phyloP scores from a whole-genome alignment of 768 basidiomycete species.

The Boletus eberwhitei region DNA sequence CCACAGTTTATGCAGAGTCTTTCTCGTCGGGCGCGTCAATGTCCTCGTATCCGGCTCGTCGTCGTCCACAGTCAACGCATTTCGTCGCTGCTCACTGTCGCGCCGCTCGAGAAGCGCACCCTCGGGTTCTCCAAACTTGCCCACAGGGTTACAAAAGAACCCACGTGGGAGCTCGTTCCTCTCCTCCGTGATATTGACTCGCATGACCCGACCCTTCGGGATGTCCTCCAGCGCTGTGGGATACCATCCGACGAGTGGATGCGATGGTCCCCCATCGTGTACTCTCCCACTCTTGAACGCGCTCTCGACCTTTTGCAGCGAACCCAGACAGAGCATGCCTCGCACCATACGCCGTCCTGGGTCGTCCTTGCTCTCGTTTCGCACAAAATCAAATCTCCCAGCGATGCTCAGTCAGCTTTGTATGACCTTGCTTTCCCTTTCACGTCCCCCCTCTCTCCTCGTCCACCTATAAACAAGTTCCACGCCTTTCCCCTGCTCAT shows the following conservation, averaged over 20 bases:
- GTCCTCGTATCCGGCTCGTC: neutral
- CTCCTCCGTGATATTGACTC: slow-evolving; percentile 25
- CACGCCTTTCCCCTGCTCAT: slow-evolving; percentile 12
- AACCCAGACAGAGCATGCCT: neutral
- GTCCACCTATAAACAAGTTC: slow-evolving; percentile 7
- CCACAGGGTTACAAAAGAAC: slow-evolving; percentile 35
- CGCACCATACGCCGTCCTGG: slow-evolving; percentile 45
- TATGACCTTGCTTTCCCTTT: slow-evolving; percentile 43
- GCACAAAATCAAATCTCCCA: slow-evolving; percentile 43
- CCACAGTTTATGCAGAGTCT: slow-evolving; percentile 22
- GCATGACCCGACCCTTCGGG: slow-evolving; percentile 2
- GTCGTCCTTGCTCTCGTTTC: slow-evolving; percentile 48
- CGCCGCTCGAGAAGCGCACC: slow-evolving; percentile 19
- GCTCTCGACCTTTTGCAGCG: slow-evolving; percentile 26
- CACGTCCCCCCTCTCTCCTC: slow-evolving; percentile 29
- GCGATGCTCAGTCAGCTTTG: slow-evolving; percentile 43
- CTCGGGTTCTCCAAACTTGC: slow-evolving; percentile 33
- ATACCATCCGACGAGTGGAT: slow-evolving; percentile 38
- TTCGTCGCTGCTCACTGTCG: slow-evolving; percentile 23
- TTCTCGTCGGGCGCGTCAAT: slow-evolving; percentile 4
- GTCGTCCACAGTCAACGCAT: slow-evolving; percentile 2
- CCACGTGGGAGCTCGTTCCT: slow-evolving; percentile 42
- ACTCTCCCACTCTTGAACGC: slow-evolving; percentile 32
- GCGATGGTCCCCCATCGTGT: slow-evolving; percentile 38
- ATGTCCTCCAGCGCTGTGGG: slow-evolving; percentile 31